Percentiles rank a stretch among this genome's conserved stretches.
phyloP scores from a whole-genome alignment of 306 rosid species.

The Vigna angularis region DNA sequence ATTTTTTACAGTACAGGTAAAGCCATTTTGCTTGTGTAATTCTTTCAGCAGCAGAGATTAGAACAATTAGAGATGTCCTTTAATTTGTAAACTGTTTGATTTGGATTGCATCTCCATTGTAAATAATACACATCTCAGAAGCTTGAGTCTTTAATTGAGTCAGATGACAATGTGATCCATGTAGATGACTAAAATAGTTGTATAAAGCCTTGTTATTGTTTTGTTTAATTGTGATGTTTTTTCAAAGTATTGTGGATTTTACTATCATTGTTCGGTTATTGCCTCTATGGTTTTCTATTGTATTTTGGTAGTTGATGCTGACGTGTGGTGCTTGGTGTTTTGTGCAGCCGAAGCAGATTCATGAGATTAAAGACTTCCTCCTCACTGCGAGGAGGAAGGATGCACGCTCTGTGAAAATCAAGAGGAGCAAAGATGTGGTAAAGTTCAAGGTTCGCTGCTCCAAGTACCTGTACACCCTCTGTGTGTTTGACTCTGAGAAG shows the following conservation, averaged over 20 bases:
- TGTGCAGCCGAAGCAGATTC: slow-evolving; percentile 88
- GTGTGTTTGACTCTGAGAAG: slow-evolving; percentile 81
- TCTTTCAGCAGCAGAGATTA: background rate
- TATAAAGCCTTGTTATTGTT: background rate
- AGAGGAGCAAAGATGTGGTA: slow-evolving; percentile 77
- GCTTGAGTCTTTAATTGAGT: background rate
- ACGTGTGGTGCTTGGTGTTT: background rate
- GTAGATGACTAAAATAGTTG: no score
- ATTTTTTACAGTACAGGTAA: background rate
- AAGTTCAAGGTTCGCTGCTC: slow-evolving; percentile 99
- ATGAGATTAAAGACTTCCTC: slow-evolving; percentile 92
- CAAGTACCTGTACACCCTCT: slow-evolving; percentile 86
- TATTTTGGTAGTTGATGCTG: background rate
- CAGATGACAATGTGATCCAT: background rate
- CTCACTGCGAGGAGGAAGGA: slow-evolving; percentile 91
- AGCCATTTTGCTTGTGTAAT: background rate
- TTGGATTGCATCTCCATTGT: background rate
- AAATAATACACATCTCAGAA: background rate
- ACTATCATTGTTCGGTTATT: background rate
- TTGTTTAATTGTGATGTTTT: background rate
- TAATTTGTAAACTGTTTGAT: background rate
- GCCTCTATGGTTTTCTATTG: background rate
- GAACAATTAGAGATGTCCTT: background rate
- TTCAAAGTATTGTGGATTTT: background rate
- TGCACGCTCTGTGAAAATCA: slow-evolving; percentile 87